These are phyloP conservation scores for Fragaria vesca DNA, from an alignment of 306 rosid genomes.

Conservation along the genomic window DNA sequence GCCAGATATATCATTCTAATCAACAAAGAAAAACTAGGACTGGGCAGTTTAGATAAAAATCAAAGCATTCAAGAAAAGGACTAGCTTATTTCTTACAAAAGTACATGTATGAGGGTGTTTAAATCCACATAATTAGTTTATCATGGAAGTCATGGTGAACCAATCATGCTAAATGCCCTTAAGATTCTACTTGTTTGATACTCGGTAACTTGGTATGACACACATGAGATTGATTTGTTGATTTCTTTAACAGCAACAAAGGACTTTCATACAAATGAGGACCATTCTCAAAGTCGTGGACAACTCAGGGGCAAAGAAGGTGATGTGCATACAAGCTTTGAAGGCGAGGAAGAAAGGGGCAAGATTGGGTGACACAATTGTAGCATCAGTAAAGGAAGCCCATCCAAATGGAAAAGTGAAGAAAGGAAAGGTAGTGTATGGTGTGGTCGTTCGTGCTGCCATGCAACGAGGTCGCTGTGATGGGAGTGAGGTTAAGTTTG, in stretches of 20 bases:
- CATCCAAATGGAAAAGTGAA: slow-evolving; percentile 85
- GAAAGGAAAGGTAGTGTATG: slow-evolving; percentile 68
- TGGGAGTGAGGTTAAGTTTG: slow-evolving; percentile 90
- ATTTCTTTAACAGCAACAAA: slow-evolving; percentile 53
- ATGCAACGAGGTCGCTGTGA: slow-evolving; percentile 79
- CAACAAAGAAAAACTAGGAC: background rate
- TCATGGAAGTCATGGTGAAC: background rate
- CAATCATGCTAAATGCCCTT: background rate
- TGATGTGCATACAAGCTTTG: slow-evolving; percentile 91
- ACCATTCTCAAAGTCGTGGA: slow-evolving; percentile 92
- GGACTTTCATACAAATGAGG: slow-evolving; percentile 89
- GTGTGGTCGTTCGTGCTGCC: slow-evolving; percentile 69
- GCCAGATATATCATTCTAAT: background rate
- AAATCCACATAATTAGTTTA: background rate
- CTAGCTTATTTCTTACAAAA: background rate
- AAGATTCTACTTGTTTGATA: background rate
- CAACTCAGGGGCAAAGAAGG: slow-evolving; percentile 81
- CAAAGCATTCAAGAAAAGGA: background rate
- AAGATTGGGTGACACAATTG: slow-evolving; percentile 77
- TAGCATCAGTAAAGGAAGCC: slow-evolving; percentile 90
- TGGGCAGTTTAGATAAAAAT: background rate
- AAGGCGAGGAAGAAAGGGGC: slow-evolving; percentile 37
- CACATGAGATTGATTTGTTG: background rate
- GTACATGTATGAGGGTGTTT: background rate
- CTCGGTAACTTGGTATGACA: background rate